Percentiles rank a stretch among this genome's conserved stretches.
phyloP scores from a whole-genome alignment of 2,329 filamentous ascomycete species.

The Claviceps pazoutovae region DNA sequence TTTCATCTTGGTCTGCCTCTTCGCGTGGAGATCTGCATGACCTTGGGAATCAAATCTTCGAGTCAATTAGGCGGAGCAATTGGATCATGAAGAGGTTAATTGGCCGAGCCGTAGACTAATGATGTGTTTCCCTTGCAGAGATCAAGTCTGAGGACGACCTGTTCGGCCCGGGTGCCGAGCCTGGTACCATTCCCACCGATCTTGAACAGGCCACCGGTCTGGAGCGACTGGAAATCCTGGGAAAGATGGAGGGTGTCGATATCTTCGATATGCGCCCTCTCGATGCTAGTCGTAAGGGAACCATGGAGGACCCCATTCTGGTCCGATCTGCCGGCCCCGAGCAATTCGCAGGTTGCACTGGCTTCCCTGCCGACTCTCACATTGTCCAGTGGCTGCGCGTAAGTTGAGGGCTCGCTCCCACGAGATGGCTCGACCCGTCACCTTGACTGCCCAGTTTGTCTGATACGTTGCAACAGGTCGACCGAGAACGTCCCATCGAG shows the following conservation, averaged over 20 bases:
- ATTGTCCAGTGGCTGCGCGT: constrained; percentile 80
- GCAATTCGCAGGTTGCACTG: constrained; percentile 95
- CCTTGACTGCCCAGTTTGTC: not conserved
- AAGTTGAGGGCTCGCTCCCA: constrained; percentile 25
- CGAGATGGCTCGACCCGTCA: not conserved
- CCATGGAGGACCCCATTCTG: constrained; percentile 75
- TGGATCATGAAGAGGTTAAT: not conserved
- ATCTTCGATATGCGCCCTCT: constrained; percentile 97
- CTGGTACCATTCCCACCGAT: constrained; percentile 82
- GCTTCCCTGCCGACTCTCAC: constrained; percentile 85
- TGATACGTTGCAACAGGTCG: constrained; percentile 42
- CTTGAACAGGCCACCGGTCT: constrained; percentile 92
- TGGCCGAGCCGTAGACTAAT: constrained; percentile 8
- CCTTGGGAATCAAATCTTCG: constrained; percentile 9
- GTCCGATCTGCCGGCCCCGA: constrained; percentile 89
- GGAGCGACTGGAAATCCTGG: constrained; percentile 95
- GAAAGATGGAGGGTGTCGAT: constrained; percentile 98
- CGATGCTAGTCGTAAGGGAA: constrained; percentile 83
- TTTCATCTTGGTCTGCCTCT: not conserved
- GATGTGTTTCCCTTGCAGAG: constrained; percentile 39
- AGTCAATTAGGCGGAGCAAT: not conserved
- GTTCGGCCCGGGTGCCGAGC: constrained; percentile 63
- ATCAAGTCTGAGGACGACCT: constrained; percentile 75
- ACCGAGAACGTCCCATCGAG: constrained; percentile 79
- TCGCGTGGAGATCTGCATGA: constrained; percentile 7